Base-by-base conservation (phyloP, 208 protist species). In the Leishmania aethiopica region DNA sequence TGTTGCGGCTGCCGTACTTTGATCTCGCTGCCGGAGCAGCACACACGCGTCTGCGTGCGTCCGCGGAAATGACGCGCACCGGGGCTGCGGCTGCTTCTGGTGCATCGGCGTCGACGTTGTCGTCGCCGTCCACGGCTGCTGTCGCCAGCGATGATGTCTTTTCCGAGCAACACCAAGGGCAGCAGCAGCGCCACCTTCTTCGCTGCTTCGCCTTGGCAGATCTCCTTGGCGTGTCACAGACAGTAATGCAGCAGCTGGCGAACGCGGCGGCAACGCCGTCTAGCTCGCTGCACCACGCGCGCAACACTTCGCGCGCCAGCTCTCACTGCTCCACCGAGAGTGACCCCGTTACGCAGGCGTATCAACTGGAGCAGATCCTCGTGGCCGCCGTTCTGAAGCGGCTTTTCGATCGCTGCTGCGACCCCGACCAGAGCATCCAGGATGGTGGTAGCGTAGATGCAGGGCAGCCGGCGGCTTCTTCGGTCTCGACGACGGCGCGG, bases 141-240 rank as follows among this genome's bases (percentile, higher is more conserved):
- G 45, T 4, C 0, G 22, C 42, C 45, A 55, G 4, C 40, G 42
- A 55, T 74, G 45, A 74, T n/a, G 45, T 17, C 45, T 28, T 32
- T 55, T 8, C 45, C 8, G 8, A 25, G 8, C 40, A n/a, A 10
- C 17, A 37, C 53, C 42, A 72, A 59, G 47, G 47, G 40, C 19
- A 35, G 51, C 55, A 5, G 32, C 71, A 25, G 49, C 82, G 77
- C 4, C 53, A 64, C 25, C 78, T 82, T 25, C 73, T 86, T 3
- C 75, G 69, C 4, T 83, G n/a, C 75, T 80, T 80, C 62, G 83
- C 83, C 8, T 60, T 86, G 25, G 78, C 74, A 35, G 83, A 86
- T 55, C 78, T 86, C 1, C 75, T 86, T 11, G 78, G 47, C 28
- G 55, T 80, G 5, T 45, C 73, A 10, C 59, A 78, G 2, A 17